Evolutionary conservation across 441 rosid species (phyloP).

Genomic region (Pelargonium myrrhifolium): DNA sequence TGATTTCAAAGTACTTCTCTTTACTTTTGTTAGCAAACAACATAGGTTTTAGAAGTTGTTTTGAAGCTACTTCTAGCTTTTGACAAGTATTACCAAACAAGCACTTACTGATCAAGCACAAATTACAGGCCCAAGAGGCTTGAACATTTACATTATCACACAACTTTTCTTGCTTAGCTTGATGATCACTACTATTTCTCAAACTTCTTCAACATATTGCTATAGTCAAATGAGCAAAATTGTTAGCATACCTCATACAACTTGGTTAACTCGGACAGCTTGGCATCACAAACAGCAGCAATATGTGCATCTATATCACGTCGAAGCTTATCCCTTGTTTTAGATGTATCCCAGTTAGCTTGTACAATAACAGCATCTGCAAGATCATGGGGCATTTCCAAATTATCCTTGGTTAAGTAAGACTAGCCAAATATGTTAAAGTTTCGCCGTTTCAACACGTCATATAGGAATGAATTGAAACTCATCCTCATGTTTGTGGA

Average conservation of each 20-base stretch:
- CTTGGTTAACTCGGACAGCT: constrained; percentile 66
- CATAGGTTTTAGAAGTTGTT: too few species aligned
- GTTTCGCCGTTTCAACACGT: background rate
- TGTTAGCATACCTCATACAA: constrained; percentile 48
- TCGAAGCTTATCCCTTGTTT: constrained; percentile 55
- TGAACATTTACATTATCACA: background rate
- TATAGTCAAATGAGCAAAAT: background rate
- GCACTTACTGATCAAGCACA: too few species aligned
- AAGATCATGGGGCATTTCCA: constrained; percentile 15
- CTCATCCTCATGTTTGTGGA: background rate
- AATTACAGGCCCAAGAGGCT: background rate
- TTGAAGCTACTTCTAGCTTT: too few species aligned
- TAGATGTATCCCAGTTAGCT: constrained; percentile 79
- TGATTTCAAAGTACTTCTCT: too few species aligned
- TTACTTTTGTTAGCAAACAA: too few species aligned
- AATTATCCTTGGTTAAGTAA: background rate
- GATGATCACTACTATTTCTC: background rate
- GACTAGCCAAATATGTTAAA: background rate
- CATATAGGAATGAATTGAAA: background rate
- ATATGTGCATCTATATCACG: constrained; percentile 80
- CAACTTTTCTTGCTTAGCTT: background rate
- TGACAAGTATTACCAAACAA: too few species aligned
- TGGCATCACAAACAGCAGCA: constrained; percentile 60
- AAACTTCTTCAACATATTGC: background rate
- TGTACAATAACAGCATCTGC: constrained; percentile 69